A percentile compares a stretch with the other conserved stretches of the same genome.
These are phyloP conservation scores for Plantago coronopus DNA, from an alignment of 305 asterid genomes.

Conservation along the genomic window DNA sequence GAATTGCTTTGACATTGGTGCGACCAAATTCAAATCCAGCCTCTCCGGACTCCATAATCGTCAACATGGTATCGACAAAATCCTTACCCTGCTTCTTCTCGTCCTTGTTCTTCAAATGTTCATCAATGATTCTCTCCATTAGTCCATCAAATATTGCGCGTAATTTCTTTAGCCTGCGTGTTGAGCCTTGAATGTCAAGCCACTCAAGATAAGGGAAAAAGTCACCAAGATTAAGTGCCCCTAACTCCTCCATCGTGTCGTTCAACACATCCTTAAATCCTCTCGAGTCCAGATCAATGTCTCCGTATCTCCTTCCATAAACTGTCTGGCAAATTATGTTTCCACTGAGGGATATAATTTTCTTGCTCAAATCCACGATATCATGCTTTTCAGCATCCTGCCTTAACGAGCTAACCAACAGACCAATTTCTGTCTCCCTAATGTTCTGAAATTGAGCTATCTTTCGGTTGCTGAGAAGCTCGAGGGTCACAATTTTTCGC, in stretches of 20 bases:
- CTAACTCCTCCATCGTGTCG: slow-evolving; percentile 28
- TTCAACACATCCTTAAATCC: slow-evolving; percentile 38
- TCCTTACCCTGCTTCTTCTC: slow-evolving; percentile 14
- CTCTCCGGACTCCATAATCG: slow-evolving; percentile 34
- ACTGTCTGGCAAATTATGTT: slow-evolving; percentile 39
- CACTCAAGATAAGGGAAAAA: slow-evolving; percentile 33
- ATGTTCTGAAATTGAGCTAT: slow-evolving; percentile 32
- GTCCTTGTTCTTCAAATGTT: slow-evolving; percentile 14
- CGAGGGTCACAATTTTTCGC: slow-evolving; percentile 30
- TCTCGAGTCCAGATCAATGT: slow-evolving; percentile 28
- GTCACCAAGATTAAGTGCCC: slow-evolving; percentile 31
- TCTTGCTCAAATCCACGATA: slow-evolving; percentile 29
- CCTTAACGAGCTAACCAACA: slow-evolving; percentile 14
- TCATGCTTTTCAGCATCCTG: neutral
- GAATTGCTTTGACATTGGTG: slow-evolving; percentile 41
- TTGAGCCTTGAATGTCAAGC: slow-evolving; percentile 37
- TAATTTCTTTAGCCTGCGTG: slow-evolving; percentile 25
- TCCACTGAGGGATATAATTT: slow-evolving; percentile 12
- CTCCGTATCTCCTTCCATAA: slow-evolving; percentile 43
- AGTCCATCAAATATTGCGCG: slow-evolving; percentile 32
- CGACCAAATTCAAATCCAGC: slow-evolving; percentile 39
- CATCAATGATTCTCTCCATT: slow-evolving; percentile 42
- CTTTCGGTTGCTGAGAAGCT: slow-evolving; percentile 31
- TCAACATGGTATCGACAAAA: slow-evolving; percentile 41
- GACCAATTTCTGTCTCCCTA: slow-evolving; percentile 29